Conservation (phyloP, 768 basidiomycete species). For the Lactarius evosmus region DNA sequence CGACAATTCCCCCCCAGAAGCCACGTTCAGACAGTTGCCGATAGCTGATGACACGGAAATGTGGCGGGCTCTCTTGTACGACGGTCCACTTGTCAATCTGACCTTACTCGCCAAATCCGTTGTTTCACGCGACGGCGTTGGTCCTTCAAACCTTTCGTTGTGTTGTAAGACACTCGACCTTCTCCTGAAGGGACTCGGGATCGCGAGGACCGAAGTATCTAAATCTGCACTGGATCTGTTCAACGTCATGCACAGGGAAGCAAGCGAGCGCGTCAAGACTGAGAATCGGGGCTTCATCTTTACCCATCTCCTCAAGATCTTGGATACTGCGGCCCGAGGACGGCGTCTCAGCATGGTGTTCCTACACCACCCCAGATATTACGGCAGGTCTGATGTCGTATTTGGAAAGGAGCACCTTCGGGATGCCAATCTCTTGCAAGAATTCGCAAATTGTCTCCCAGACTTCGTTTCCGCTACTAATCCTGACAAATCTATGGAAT, state of each 20-base stretch:
- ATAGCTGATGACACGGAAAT: not conserved
- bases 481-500: not conserved
- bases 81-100: constrained; percentile 16
- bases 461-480: not conserved
- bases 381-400: not conserved
- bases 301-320: not conserved
- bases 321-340: not conserved
- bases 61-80: not conserved
- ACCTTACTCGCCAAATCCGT: not conserved
- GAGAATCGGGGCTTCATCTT: not conserved
- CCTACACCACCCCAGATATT: not conserved
- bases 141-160: not conserved
- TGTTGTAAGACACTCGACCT: constrained; percentile 1
- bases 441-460: constrained; percentile 1
- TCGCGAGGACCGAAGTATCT: constrained; percentile 1
- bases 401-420: constrained; percentile 10
- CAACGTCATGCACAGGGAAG: not conserved
- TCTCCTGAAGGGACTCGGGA: not conserved
- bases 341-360: constrained; percentile 3
- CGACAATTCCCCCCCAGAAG: not conserved
- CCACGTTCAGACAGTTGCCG: not conserved
- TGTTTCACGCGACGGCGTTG: not conserved
- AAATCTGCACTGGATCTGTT: not conserved
- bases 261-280: not conserved
- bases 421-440: not conserved